These are phyloP conservation scores for Debaryomyces tyrocola DNA, from an alignment of 805 yeast species.

Conservation along the genomic window DNA sequence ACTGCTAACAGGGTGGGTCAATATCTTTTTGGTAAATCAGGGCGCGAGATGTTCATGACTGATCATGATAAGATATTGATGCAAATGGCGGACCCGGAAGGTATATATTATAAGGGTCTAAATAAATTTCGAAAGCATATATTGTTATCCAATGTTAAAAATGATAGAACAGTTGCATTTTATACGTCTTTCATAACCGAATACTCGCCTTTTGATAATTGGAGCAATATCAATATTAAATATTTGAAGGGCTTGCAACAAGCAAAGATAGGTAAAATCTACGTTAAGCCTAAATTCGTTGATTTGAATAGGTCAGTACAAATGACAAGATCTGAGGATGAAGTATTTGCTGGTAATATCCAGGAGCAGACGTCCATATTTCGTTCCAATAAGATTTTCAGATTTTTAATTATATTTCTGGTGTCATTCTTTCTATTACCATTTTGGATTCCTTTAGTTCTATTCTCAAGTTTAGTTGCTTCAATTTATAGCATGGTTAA, in stretches of 20 bases:
- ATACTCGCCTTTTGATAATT: slow-evolving; percentile 68
- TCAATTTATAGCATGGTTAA: slow-evolving; percentile 42
- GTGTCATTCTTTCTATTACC: slow-evolving; percentile 39
- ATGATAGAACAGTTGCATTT: slow-evolving; percentile 87
- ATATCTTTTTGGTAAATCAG: slow-evolving; percentile 37
- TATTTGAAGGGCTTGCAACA: slow-evolving; percentile 48
- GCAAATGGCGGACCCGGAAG: slow-evolving; percentile 52
- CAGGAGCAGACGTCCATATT: slow-evolving; percentile 41
- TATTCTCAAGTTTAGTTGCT: slow-evolving; percentile 33
- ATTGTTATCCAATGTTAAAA: slow-evolving; percentile 69
- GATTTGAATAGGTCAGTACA: slow-evolving; percentile 40
- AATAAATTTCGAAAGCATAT: slow-evolving; percentile 54
- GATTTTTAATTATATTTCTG: slow-evolving; percentile 21
- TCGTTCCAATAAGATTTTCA: slow-evolving; percentile 26
- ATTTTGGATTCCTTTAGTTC: slow-evolving; percentile 50
- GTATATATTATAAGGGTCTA: slow-evolving; percentile 56
- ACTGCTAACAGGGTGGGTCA: slow-evolving; percentile 34
- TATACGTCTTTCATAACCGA: slow-evolving; percentile 78
- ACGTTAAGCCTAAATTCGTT: slow-evolving; percentile 50
- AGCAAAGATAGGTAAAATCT: slow-evolving; percentile 35
- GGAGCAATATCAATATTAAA: slow-evolving; percentile 47
- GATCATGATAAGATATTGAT: slow-evolving; percentile 48
- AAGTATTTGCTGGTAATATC: slow-evolving; percentile 16
- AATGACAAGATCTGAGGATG: slow-evolving; percentile 1
- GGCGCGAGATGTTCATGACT: slow-evolving; percentile 33